Evolutionary conservation across 164 flowering plant species (phyloP).

Genomic region (Hamamelis virginiana): DNA sequence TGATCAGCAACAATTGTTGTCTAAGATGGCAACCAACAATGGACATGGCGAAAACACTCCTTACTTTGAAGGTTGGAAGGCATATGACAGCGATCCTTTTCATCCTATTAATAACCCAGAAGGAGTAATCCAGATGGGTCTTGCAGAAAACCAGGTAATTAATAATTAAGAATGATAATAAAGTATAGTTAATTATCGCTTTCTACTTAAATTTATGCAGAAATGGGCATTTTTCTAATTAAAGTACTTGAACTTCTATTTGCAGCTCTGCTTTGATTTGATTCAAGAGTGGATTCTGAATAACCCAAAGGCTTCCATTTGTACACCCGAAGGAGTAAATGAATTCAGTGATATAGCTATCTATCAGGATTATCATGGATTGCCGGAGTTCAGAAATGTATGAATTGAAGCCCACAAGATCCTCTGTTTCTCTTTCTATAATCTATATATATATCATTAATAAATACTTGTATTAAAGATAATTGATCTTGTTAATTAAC

Average conservation of each 20-base stretch:
- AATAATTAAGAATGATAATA: neutral
- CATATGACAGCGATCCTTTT: slow-evolving; percentile 56
- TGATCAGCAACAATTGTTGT: slow-evolving; percentile 28
- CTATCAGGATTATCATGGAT: slow-evolving; percentile 89
- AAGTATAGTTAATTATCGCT: too few relatives aligned
- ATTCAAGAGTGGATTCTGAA: slow-evolving; percentile 64
- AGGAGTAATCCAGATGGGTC: slow-evolving; percentile 76
- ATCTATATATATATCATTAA: too few relatives aligned
- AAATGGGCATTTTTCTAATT: neutral
- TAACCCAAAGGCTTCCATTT: slow-evolving; percentile 78
- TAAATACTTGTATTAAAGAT: neutral
- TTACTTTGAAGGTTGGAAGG: slow-evolving; percentile 77
- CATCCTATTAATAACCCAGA: slow-evolving; percentile 39
- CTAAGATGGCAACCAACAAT: slow-evolving; percentile 48
- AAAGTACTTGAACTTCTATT: neutral
- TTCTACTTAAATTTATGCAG: neutral
- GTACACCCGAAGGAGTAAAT: slow-evolving; percentile 54
- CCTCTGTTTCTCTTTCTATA: neutral
- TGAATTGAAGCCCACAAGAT: neutral
- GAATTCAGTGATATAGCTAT: slow-evolving; percentile 63
- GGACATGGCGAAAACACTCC: slow-evolving; percentile 68
- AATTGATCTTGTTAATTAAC: too few relatives aligned
- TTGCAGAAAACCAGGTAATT: slow-evolving; percentile 68
- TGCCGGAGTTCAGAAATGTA: slow-evolving; percentile 76
- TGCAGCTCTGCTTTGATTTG: slow-evolving; percentile 73